phyloP scores from a whole-genome alignment of 2,329 filamentous ascomycete genomes.

The Colletotrichum chlorophyti region DNA sequence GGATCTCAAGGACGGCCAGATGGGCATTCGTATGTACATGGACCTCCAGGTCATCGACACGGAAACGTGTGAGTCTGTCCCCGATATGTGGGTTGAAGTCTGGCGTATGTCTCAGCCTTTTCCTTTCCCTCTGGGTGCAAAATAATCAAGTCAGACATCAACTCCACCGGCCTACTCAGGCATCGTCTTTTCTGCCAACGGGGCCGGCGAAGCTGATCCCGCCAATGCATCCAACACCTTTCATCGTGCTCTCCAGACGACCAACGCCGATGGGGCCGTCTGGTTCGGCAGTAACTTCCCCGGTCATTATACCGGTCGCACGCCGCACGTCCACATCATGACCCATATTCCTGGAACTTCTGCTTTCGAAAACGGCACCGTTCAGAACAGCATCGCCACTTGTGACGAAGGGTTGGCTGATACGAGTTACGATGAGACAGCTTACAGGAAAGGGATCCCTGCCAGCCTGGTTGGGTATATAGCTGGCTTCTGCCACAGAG shows the following conservation, averaged over 20 bases:
- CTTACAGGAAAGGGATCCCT: too few species aligned
- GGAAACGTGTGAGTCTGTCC: constrained; percentile 21
- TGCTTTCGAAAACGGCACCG: constrained; percentile 10
- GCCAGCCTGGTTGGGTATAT: too few species aligned
- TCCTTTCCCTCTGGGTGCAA: too few species aligned
- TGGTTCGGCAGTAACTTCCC: constrained; percentile 51
- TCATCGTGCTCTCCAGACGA: constrained; percentile 25
- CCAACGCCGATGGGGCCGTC: constrained; percentile 32
- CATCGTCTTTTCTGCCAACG: constrained; percentile 9
- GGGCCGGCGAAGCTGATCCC: background rate
- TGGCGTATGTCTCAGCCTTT: constrained; percentile 7
- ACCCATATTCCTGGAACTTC: constrained; percentile 44
- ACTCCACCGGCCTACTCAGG: constrained; percentile 23
- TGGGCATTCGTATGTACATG: constrained; percentile 12
- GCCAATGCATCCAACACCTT: constrained; percentile 4
- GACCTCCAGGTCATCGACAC: constrained; percentile 26
- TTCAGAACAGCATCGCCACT: constrained; percentile 32
- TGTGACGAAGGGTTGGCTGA: too few species aligned
- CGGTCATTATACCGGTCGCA: constrained; percentile 50
- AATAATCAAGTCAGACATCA: constrained; percentile 1
- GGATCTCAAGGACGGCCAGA: constrained; percentile 6
- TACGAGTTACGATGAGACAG: too few species aligned
- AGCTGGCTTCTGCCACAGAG: too few species aligned
- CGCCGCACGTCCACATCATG: constrained; percentile 54
- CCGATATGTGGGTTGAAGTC: constrained; percentile 10